Base-by-base conservation (phyloP, 2,329 filamentous ascomycete species). In the Cercospora berteroae region DNA sequence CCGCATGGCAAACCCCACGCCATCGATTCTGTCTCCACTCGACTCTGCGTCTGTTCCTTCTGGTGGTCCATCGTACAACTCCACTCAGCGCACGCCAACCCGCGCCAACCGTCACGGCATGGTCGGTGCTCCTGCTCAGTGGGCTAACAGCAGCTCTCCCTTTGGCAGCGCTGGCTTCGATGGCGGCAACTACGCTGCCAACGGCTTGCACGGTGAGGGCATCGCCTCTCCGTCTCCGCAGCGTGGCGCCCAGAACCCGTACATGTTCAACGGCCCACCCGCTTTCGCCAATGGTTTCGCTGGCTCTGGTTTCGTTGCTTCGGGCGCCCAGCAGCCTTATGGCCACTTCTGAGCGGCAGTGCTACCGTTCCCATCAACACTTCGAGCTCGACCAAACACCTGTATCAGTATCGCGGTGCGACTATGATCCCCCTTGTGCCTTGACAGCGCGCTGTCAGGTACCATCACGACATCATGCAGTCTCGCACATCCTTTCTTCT, bases 1-100 rank as follows among this genome's bases (percentile, higher is more conserved):
- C 48, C 79, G 81, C 59, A 76, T 77, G 60, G 80, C 78, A 66
- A 78, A 77, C 60, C 67, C 76, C 16, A 59, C 52, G 39, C 36
- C 65, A 42, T 60, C 71, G 48, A 68, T 72, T 60, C 65, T 71
- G 12, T 66, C 70, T 44, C 65, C 69, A 33, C 67, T 72, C 67
- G 66, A 74, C 64, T 64, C 68, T 23, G 65, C 65, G 10, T 61
- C 18, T 31, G 55, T 55, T 9, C 59, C 63, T 50, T 23, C 69
- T 9, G 66, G 63, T 20, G 67, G 55, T 23, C 63, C 65, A 36
- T 60, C 60, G 29, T 58, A 50, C 33, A 62, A 63, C 42, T 31
- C 63, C 25, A 64, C 67, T 56, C 67, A 65, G 63, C 67, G 67
- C 56, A 67, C 60, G 42, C 70, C 67, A 27, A 64, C 70, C 48